These are phyloP conservation scores for Fusarium heterosporum DNA, from an alignment of 2,329 filamentous ascomycete species.

Conservation along the genomic window DNA sequence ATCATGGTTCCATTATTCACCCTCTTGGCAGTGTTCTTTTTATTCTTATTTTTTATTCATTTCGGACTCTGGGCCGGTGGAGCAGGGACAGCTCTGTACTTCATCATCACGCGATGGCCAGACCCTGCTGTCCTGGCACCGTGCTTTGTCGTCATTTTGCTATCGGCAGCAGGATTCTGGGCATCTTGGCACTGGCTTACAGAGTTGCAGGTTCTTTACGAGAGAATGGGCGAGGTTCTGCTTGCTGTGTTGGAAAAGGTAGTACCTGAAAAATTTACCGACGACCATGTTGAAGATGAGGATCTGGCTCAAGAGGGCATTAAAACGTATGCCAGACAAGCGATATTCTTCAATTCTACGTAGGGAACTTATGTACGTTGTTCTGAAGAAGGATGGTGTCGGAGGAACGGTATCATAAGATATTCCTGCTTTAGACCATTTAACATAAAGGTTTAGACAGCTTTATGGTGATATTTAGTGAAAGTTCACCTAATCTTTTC, in stretches of 20 bases:
- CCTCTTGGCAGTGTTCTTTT: accelerated
- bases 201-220: neutral
- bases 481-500: no score
- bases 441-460: no score
- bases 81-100: constrained; percentile 41
- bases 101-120: constrained; percentile 47
- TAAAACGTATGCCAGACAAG: constrained; percentile 50
- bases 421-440: no score
- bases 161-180: constrained; percentile 25
- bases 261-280: constrained; percentile 15
- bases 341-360: constrained; percentile 13
- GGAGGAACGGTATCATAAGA: no score
- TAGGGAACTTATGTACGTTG: no score
- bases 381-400: no score
- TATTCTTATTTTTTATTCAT: constrained; percentile 11
- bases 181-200: constrained; percentile 22
- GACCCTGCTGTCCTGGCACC: constrained; percentile 43
- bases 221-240: neutral
- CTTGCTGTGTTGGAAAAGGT: neutral
- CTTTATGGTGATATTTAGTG: no score
- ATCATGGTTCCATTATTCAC: neutral
- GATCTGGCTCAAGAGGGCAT: constrained; percentile 26
- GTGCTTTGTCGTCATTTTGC: constrained; percentile 39
- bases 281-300: constrained; percentile 32
- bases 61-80: constrained; percentile 40